A percentile compares a stretch with the other conserved stretches of the same genome.
Conservation (phyloP, 371 early-diverging fungal genomes). For the Actinomortierella wolfii region DNA sequence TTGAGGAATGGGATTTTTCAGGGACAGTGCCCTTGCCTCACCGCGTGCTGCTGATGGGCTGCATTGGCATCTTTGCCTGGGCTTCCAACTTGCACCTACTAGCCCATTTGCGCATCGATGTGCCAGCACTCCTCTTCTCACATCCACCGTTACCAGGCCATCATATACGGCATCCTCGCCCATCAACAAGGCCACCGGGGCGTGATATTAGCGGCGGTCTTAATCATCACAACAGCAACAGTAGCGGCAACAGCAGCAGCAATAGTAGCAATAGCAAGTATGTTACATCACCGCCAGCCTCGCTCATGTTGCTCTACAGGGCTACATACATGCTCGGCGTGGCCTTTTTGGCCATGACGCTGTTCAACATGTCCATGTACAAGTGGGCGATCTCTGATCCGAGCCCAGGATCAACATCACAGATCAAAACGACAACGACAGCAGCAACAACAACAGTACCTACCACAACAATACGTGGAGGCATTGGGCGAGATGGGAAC, state of each 20-base stretch:
- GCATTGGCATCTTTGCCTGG: constrained; percentile 82
- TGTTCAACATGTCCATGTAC: constrained; percentile 48
- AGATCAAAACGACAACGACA: constrained; percentile 3
- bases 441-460: background rate
- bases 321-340: constrained; percentile 37
- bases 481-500: constrained; percentile 26
- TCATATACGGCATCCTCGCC: too few relatives aligned
- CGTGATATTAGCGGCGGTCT: constrained; percentile 46
- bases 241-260: constrained; percentile 19
- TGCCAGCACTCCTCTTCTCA: constrained; percentile 54
- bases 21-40: constrained; percentile 62
- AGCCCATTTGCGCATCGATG: constrained; percentile 61
- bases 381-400: constrained; percentile 43
- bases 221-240: constrained; percentile 22
- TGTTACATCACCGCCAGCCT: constrained; percentile 5
- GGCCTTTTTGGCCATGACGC: constrained; percentile 30
- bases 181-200: constrained; percentile 40
- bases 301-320: constrained; percentile 33
- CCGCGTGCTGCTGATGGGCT: constrained; percentile 70
- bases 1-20: constrained; percentile 47
- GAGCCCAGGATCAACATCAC: background rate
- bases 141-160: constrained; percentile 44
- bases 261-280: too few relatives aligned
- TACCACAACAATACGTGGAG: constrained; percentile 17
- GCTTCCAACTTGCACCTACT: constrained; percentile 73